Percentiles rank a stretch among this genome's conserved stretches.
Evolutionary conservation across 345 rosid genomes (phyloP).

Genomic region (Hibiscus trionum): DNA sequence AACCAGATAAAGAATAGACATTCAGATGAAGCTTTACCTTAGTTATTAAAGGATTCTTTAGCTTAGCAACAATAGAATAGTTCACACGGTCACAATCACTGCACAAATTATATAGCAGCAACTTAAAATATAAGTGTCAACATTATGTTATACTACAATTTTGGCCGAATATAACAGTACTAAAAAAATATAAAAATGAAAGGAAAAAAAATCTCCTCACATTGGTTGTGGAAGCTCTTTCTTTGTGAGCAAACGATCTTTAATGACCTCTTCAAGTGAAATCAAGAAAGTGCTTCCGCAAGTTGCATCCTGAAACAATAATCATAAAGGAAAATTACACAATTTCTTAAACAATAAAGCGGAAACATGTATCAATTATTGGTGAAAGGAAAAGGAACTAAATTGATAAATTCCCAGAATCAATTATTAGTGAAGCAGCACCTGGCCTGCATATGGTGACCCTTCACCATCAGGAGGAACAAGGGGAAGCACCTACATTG

Average conservation of each 20-base stretch:
- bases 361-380: not conserved
- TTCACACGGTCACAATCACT: conserved; percentile 59
- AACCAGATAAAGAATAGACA: not conserved
- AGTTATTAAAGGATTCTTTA: conserved; percentile 69
- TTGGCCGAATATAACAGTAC: not conserved
- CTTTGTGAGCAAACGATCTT: conserved; percentile 57
- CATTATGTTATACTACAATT: not conserved
- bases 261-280: conserved; percentile 85
- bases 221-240: conserved; percentile 73
- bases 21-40: conserved; percentile 36
- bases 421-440: conserved; percentile 11
- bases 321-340: not conserved
- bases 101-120: conserved; percentile 12
- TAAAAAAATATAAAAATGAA: not conserved
- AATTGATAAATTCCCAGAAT: not conserved
- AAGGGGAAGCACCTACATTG: conserved; percentile 82
- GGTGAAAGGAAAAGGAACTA: not conserved
- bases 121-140: not conserved
- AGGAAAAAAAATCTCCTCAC: conserved; percentile 33
- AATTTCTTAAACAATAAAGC: not conserved
- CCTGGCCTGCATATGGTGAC: conserved; percentile 94
- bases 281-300: conserved; percentile 88
- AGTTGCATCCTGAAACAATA: conserved; percentile 69
- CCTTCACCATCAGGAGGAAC: conserved; percentile 86
- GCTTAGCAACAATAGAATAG: conserved; percentile 41